Evolutionary conservation across 129 eudicot species (phyloP).

Genomic region (Daucus carota): DH1_v3.0 NC_030381.2:50534501-50535000

Average conservation of each 20-base stretch:
- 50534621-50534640: conserved; percentile 13
- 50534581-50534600: conserved; percentile 29
- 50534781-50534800: too few species aligned
- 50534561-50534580: conserved; percentile 22
- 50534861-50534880: conserved; percentile 17
- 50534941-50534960: conserved; percentile 30
- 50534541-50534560: conserved; percentile 19
- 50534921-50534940: conserved; percentile 20
- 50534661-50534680: conserved; percentile 21
- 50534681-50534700: conserved; percentile 24
- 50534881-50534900: conserved; percentile 27
- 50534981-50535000: conserved; percentile 23
- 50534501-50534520: conserved; percentile 24
- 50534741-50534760: neutral
- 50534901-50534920: conserved; percentile 22
- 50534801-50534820: neutral
- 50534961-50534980: conserved; percentile 30
- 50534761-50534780: too few species aligned
- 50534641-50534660: conserved; percentile 23
- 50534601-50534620: conserved; percentile 22
- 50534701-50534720: neutral
- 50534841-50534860: conserved; percentile 4
- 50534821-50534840: conserved; percentile 12
- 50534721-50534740: neutral
- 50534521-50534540: conserved; percentile 18